These are phyloP conservation scores for Casuarina glauca DNA, from an alignment of 306 rosid species.

Conservation along the genomic window DNA sequence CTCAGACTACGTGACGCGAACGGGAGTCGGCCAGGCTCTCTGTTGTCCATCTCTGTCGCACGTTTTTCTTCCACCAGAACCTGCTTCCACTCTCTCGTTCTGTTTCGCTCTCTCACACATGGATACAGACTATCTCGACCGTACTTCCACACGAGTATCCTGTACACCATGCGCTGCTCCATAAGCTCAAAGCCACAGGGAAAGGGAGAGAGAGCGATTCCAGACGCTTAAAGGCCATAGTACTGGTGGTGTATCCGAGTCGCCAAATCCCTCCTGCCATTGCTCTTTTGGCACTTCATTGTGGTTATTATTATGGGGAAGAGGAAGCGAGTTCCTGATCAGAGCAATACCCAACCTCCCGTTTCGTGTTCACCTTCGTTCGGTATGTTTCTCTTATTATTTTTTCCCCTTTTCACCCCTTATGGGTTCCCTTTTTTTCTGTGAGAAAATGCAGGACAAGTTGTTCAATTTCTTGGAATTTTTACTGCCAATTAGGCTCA, in stretches of 20 bases:
- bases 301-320: slow-evolving; percentile 46
- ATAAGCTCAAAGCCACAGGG: slow-evolving; percentile 51
- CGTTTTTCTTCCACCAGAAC: slow-evolving; percentile 2
- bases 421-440: slow-evolving; percentile 27
- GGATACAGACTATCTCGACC: slow-evolving; percentile 30
- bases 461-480: background rate
- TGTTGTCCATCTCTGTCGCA: background rate
- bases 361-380: slow-evolving; percentile 36
- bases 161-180: slow-evolving; percentile 22
- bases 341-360: slow-evolving; percentile 41
- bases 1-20: slow-evolving; percentile 25
- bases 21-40: slow-evolving; percentile 3
- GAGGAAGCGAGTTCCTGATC: slow-evolving; percentile 64
- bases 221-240: slow-evolving; percentile 23
- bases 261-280: slow-evolving; percentile 29
- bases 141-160: slow-evolving; percentile 22
- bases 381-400: slow-evolving; percentile 39
- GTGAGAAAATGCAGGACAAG: slow-evolving; percentile 11
- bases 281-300: background rate
- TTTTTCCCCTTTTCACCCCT: slow-evolving; percentile 15
- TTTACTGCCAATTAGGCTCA: slow-evolving; percentile 14
- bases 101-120: background rate
- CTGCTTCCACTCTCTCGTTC: background rate
- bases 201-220: slow-evolving; percentile 15
- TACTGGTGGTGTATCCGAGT: slow-evolving; percentile 30